Evolutionary conservation across 2,329 filamentous ascomycete genomes (phyloP).

Genomic region (Fusarium virguliforme): DNA sequence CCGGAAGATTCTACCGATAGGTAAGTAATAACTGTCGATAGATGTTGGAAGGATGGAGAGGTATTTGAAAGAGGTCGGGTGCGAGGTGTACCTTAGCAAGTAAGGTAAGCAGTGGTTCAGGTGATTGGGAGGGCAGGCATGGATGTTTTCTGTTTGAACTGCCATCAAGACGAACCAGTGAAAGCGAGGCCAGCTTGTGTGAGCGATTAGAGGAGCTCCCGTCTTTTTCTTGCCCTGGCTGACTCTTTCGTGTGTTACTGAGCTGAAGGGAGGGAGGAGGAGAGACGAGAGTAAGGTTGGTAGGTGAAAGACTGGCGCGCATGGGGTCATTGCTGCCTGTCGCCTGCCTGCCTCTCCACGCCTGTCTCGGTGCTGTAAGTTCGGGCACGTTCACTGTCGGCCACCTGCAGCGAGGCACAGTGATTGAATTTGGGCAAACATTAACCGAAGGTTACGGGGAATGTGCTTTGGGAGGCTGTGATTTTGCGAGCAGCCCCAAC

Average conservation of each 20-base stretch:
- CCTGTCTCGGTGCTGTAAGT: background rate
- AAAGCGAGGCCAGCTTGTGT: background rate
- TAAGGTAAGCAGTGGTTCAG: background rate
- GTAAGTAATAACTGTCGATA: background rate
- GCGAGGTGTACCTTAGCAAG: background rate
- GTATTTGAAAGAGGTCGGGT: constrained; percentile 6
- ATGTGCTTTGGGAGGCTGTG: background rate
- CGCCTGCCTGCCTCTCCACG: background rate
- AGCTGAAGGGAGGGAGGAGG: background rate
- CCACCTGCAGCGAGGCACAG: background rate
- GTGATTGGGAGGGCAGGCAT: background rate
- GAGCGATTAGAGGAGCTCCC: background rate
- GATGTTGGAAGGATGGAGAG: background rate
- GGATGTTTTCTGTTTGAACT: background rate
- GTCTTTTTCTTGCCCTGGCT: background rate
- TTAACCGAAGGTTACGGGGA: background rate
- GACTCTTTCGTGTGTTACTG: background rate
- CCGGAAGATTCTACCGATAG: background rate
- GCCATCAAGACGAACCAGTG: background rate
- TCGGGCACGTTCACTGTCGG: background rate
- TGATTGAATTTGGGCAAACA: constrained; percentile 2
- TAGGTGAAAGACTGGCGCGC: background rate
- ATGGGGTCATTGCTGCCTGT: constrained; percentile 19
- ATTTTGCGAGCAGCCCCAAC: background rate
- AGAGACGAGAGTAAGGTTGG: background rate